phyloP scores from a whole-genome alignment of 1,284 basidiomycete genomes.

The Cryptococcus amylolentus region DNA sequence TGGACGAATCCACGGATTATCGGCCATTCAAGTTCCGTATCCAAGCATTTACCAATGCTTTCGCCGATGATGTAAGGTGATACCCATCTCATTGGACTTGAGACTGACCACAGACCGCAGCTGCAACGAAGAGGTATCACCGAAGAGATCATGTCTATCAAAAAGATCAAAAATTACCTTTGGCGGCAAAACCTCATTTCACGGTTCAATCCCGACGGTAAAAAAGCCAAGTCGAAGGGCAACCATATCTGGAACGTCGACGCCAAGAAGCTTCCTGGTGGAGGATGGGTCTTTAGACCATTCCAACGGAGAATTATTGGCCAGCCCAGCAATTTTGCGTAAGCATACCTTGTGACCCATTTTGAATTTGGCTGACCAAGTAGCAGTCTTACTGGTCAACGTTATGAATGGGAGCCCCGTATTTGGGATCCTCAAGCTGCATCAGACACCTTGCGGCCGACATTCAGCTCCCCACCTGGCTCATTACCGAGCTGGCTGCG shows the following conservation, averaged over 20 bases:
- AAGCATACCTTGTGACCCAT: slow-evolving; percentile 18
- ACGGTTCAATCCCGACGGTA: slow-evolving; percentile 97
- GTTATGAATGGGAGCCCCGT: slow-evolving; percentile 87
- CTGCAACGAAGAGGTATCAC: slow-evolving; percentile 50
- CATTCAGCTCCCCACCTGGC: slow-evolving; percentile 66
- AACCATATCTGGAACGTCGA: slow-evolving; percentile 99
- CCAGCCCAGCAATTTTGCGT: slow-evolving; percentile 70
- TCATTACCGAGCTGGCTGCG: slow-evolving; percentile 77
- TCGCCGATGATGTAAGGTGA: slow-evolving; percentile 75
- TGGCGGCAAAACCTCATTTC: slow-evolving; percentile 91
- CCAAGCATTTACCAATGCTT: slow-evolving; percentile 95
- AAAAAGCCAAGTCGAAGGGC: slow-evolving; percentile 98
- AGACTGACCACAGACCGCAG: slow-evolving; percentile 3
- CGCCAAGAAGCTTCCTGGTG: slow-evolving; percentile 74
- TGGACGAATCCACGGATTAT: slow-evolving; percentile 94
- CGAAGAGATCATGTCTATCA: slow-evolving; percentile 55
- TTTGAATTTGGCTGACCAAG: not conserved
- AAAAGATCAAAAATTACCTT: slow-evolving; percentile 89
- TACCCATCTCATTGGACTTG: not conserved
- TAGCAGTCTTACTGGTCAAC: slow-evolving; percentile 59
- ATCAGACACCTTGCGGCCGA: slow-evolving; percentile 70
- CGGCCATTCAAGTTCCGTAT: slow-evolving; percentile 99
- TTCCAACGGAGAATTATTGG: slow-evolving; percentile 85
- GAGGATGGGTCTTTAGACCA: slow-evolving; percentile 85
- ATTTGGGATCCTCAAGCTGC: slow-evolving; percentile 96